Evolutionary conservation across 768 basidiomycete species (phyloP), one percentile per base, ranked within the genome.

Genomic region (Serendipita sp.): DNA sequence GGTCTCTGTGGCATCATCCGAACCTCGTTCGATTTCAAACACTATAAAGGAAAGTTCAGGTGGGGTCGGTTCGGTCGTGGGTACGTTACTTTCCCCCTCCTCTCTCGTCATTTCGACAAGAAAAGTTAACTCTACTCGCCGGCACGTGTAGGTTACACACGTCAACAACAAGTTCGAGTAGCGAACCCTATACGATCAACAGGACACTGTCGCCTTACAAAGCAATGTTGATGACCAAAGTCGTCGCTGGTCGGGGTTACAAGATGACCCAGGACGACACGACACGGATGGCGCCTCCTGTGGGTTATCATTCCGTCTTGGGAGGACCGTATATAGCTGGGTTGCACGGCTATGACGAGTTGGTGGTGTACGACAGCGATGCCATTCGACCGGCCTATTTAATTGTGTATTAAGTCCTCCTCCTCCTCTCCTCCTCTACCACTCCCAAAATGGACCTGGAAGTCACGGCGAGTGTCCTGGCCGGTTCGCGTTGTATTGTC

Each of bases 141-240:
- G 5, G 7, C 13, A 5, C 81, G 45, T 84, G 85, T 32, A 84
- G 86, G 38, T 13, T 41, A 46, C 86, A 86, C 70, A 85, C 85
- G 1, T 85, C 85, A 3, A 83, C 84, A 16, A 87, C 85, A 1
- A 86, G 86, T n/a, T 87, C 85, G 3, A 87, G 87, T 79, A 60
- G 56, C 28, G 56, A 60, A 16, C 32, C 56, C 10, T 60, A 60
- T 60, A 32, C 56, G 56, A 36, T 74, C 62, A 86, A 85, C 66
- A 76, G 78, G 63, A 80, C 78, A 66, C 73, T 78, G 45, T 85
- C 83, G 0, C 72, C 73, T 11, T 64, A 81, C 66, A 86, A 86
- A 68, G 83, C 83, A 0, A 84, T 88, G 46, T 77, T 88, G n/a
- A 73, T 88, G 63, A 86, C 85, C 73, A 87, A 86, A 69, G 85